These are phyloP conservation scores for Globisporangium rhizosaccharum DNA, from an alignment of 352 stramenopile species.

Conservation along the genomic window DNA sequence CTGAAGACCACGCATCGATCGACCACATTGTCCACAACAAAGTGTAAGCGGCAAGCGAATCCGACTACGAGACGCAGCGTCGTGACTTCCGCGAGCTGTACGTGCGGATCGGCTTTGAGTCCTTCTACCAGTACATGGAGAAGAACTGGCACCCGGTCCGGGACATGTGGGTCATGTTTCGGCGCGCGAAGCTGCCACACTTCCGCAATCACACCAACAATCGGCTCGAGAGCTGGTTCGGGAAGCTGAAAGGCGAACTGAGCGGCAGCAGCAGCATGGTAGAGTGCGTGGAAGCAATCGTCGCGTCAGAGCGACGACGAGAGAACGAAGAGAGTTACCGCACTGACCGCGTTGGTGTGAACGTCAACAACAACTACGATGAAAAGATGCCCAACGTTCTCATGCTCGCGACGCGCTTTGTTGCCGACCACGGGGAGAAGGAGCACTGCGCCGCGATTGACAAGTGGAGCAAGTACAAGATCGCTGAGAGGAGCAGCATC, in stretches of 20 bases:
- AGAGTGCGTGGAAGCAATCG: too few species aligned
- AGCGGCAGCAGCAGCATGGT: background rate
- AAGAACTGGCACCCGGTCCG: background rate
- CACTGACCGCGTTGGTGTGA: too few species aligned
- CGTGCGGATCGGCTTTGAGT: background rate
- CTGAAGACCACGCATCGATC: constrained; percentile 8
- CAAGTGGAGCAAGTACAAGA: too few species aligned
- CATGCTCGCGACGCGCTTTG: constrained; percentile 15
- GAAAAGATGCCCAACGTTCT: constrained; percentile 20
- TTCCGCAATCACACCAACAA: constrained; percentile 28
- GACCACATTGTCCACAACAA: constrained; percentile 18
- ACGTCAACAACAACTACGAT: constrained; percentile 14
- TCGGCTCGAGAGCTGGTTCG: constrained; percentile 22
- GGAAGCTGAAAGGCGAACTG: background rate
- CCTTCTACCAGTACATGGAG: constrained; percentile 9
- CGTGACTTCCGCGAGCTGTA: constrained; percentile 3
- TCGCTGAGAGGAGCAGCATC: too few species aligned
- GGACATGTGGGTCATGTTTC: too few species aligned
- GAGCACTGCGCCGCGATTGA: too few species aligned
- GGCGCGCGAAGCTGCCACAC: background rate
- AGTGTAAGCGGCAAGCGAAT: constrained; percentile 5
- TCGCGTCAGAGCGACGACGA: too few species aligned
- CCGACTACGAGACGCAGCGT: constrained; percentile 5
- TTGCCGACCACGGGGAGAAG: constrained; percentile 5
- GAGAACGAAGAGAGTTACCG: too few species aligned